These are phyloP conservation scores for Fusarium circinatum DNA, from an alignment of 2,329 filamentous ascomycete species.

Conservation along the genomic window DNA sequence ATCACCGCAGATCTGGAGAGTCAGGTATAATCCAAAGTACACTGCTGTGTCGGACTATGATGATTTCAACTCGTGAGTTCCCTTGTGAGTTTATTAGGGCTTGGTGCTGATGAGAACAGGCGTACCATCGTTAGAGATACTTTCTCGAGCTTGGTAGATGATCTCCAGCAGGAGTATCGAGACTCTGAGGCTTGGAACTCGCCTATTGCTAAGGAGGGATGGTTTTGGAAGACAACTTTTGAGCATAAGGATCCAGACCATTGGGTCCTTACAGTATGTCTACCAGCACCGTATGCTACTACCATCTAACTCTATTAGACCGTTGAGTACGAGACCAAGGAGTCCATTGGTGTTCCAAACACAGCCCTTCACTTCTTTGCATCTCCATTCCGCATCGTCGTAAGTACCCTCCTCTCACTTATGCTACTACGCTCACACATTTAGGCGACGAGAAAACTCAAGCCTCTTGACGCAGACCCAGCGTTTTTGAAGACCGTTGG, in stretches of 20 bases:
- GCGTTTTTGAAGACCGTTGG: not conserved
- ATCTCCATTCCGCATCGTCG: not conserved
- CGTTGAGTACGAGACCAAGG: not conserved
- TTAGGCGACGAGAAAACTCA: not conserved
- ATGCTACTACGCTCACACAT: fast-evolving
- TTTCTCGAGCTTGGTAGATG: not conserved
- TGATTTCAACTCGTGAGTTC: not conserved
- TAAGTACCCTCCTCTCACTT: fast-evolving
- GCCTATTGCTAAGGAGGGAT: not conserved
- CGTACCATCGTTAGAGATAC: not conserved
- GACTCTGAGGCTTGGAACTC: slow-evolving; percentile 2
- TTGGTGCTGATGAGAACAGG: not conserved
- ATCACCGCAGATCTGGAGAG: not conserved
- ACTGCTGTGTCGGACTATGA: not conserved
- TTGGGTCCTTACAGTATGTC: not conserved
- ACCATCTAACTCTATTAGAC: not conserved
- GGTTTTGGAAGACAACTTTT: not conserved
- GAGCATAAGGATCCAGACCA: not conserved
- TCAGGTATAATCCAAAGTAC: not conserved
- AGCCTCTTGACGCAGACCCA: not conserved
- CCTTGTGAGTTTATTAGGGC: fast-evolving
- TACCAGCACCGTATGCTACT: fast-evolving
- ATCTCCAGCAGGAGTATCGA: not conserved
- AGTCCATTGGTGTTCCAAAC: not conserved
- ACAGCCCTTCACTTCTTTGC: not conserved